Conservation (phyloP, 2,329 filamentous ascomycete genomes). For the Corinectria fuckeliana region DNA sequence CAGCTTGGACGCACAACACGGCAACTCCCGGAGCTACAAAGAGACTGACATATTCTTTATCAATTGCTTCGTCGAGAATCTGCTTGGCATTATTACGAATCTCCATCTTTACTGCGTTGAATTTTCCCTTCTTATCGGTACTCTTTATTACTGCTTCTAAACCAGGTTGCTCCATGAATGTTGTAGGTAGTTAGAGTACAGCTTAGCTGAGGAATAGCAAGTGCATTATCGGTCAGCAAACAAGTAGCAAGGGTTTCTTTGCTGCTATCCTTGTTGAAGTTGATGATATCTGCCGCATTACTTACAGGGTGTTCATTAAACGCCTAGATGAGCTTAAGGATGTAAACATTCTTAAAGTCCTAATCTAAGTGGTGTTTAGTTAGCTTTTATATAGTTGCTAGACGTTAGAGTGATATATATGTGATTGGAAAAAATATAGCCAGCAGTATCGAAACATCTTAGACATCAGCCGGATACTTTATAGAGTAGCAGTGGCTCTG, state of each 20-base stretch:
- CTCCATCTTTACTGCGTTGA: not conserved
- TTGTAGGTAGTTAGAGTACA: not conserved
- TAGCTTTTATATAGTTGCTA: no score
- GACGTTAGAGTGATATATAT: not conserved
- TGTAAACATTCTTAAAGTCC: constrained; percentile 6
- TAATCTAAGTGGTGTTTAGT: not conserved
- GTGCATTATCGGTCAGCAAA: not conserved
- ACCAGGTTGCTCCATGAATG: not conserved
- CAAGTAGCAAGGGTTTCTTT: not conserved
- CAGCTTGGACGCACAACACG: not conserved
- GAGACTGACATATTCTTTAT: not conserved
- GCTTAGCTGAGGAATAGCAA: not conserved
- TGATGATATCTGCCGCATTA: not conserved
- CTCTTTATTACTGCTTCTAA: not conserved
- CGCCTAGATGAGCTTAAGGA: not conserved
- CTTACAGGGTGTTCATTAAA: not conserved
- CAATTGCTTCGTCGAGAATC: not conserved
- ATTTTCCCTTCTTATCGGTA: not conserved
- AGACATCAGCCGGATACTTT: not conserved
- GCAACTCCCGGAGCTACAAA: constrained; percentile 2
- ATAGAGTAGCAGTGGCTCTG: not conserved
- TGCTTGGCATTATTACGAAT: not conserved
- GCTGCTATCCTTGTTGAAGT: not conserved
- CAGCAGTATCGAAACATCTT: not conserved
- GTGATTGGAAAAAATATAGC: constrained; percentile 3